These are phyloP conservation scores for Chrysanthemum seticuspe DNA, from an alignment of 129 eudicot species.

Conservation along the genomic window DNA sequence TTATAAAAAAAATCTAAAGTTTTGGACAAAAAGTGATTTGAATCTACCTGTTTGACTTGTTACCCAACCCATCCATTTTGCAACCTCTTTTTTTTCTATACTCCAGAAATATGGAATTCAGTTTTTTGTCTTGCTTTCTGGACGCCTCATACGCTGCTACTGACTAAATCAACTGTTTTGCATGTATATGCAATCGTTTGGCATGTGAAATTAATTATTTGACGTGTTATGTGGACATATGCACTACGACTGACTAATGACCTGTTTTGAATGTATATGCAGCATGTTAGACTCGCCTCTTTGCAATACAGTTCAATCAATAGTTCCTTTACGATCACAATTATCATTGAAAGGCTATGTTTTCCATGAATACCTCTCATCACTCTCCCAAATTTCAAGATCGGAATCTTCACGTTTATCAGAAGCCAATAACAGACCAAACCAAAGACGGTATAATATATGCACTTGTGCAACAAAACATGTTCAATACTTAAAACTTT, in stretches of 20 bases:
- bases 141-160: too few relatives aligned
- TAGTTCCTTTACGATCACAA: slow-evolving; percentile 57
- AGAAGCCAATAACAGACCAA: slow-evolving; percentile 39
- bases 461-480: not conserved
- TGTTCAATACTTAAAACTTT: not conserved
- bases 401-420: slow-evolving; percentile 67
- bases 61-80: too few relatives aligned
- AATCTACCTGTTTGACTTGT: too few relatives aligned
- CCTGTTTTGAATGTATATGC: slow-evolving; percentile 22
- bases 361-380: slow-evolving; percentile 79
- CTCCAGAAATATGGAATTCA: too few relatives aligned
- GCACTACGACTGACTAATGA: not conserved
- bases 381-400: slow-evolving; percentile 77
- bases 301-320: slow-evolving; percentile 48
- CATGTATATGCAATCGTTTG: too few relatives aligned
- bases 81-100: too few relatives aligned
- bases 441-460: slow-evolving; percentile 50
- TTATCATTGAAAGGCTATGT: slow-evolving; percentile 57
- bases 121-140: too few relatives aligned
- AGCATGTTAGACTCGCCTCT: slow-evolving; percentile 52
- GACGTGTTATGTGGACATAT: not conserved
- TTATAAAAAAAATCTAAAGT: too few relatives aligned
- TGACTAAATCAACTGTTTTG: too few relatives aligned
- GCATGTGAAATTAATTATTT: not conserved
- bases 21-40: too few relatives aligned